Base-by-base conservation (phyloP, 2,329 filamentous ascomycete genomes). In the Aspergillus ochraceus region DNA sequence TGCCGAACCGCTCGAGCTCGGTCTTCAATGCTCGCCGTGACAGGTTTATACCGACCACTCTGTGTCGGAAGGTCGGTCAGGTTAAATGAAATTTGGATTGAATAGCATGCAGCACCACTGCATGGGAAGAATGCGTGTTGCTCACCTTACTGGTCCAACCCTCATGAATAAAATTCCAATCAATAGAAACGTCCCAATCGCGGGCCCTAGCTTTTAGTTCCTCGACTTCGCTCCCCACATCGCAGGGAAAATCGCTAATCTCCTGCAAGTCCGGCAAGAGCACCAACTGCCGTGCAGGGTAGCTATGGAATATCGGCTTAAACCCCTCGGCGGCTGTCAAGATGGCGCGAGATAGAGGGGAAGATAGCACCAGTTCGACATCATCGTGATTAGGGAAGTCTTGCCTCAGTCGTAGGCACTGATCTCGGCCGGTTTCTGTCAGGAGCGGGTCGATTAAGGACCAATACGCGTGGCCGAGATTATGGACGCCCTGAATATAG, bases 251-350 rank as follows among this genome's bases (percentile, higher is more conserved):
- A 54, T 85, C 81, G 5, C 85, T 88, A 0, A 90, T 85, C 74
- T 96, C 91, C 75, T 96, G 91, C 8, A 91, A 77, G 59, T 88
- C 84, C 0, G 90, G 90, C 17, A 92, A 76, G 0, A 87, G 85
- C 17, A 88, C 74, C 53, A 93, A 73, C 29, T 75, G 81, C 52
- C 81, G 68, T 2, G 75, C 73, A 26, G 64, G 68, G 36, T 72
- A 70, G 6, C 61, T 62, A 17, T 78, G 68, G 9, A 47, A 54
- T 19, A 26, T 29, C 6, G 24, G 42, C 9, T n/a, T 26, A 22
- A 55, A 55, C 9, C 42, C 24, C n/a, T 49, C 24, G 4, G 14
- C 26, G 0, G 53, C 53, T 3, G 53, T 32, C 1, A 14, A 22
- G 3, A 55, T 22, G 42, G 53, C 53, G 4, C 45, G 53, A 46